A percentile compares a stretch with the other conserved stretches of the same genome.
Conservation (phyloP, 1,284 basidiomycete species). For the Cryptococcus amylolentus region DNA sequence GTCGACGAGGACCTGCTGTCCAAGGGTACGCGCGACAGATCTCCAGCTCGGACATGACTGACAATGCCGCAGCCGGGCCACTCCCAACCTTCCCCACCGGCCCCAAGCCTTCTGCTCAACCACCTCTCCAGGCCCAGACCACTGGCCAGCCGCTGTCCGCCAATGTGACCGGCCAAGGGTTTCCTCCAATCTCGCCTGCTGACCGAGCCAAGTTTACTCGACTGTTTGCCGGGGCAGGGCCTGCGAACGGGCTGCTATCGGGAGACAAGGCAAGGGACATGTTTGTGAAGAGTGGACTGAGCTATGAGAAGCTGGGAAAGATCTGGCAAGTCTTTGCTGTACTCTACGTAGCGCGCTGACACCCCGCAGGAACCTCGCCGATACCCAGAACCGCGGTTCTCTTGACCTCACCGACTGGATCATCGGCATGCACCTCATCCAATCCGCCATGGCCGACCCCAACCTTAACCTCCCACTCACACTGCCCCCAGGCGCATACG, state of each 20-base stretch:
- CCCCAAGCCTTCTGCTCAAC: constrained; percentile 46
- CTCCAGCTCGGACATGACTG: background rate
- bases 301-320: constrained; percentile 82
- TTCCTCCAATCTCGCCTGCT: constrained; percentile 67
- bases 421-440: constrained; percentile 91
- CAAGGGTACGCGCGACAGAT: constrained; percentile 19
- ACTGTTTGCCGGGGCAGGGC: constrained; percentile 70
- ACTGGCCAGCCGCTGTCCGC: constrained; percentile 50
- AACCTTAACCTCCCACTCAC: constrained; percentile 69
- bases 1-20: constrained; percentile 24
- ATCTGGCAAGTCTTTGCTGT: constrained; percentile 69
- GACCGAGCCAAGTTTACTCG: constrained; percentile 79
- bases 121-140: constrained; percentile 18
- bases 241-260: constrained; percentile 69
- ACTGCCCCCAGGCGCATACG: constrained; percentile 87
- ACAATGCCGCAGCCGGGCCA: constrained; percentile 64
- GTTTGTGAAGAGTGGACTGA: constrained; percentile 88
- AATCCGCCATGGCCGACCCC: constrained; percentile 79
- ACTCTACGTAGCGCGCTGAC: background rate
- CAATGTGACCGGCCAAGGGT: constrained; percentile 21
- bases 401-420: constrained; percentile 91
- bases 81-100: constrained; percentile 75
- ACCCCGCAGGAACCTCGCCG: constrained; percentile 76
- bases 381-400: constrained; percentile 85
- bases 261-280: constrained; percentile 89